These are phyloP conservation scores for Cadophora sp. DNA, from an alignment of 2,329 filamentous ascomycete species.

Conservation along the genomic window DNA sequence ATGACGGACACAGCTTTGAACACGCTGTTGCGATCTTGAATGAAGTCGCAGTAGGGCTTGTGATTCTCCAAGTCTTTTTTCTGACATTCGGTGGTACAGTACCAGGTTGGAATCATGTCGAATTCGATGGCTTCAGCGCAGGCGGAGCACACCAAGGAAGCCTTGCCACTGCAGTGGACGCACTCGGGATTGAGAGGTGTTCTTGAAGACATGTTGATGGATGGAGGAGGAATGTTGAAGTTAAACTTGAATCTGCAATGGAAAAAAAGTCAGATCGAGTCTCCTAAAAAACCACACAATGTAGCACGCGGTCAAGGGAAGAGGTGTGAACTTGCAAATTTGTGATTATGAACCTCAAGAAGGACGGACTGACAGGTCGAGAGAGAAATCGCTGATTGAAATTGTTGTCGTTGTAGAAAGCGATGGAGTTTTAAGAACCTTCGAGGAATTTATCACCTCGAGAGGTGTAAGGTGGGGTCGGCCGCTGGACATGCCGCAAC, in stretches of 20 bases:
- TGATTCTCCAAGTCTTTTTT: not conserved
- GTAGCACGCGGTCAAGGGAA: not conserved
- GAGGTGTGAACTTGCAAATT: not conserved
- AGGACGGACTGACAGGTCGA: not conserved
- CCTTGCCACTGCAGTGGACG: not conserved
- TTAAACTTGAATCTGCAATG: too few species aligned
- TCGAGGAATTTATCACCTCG: not conserved
- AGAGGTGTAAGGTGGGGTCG: not conserved
- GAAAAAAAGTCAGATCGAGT: not conserved
- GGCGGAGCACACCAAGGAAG: not conserved
- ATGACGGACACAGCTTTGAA: not conserved
- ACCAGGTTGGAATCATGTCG: not conserved
- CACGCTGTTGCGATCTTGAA: not conserved
- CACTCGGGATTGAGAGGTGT: not conserved
- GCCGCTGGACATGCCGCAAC: not conserved
- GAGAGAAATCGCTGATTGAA: too few species aligned
- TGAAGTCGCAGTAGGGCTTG: not conserved
- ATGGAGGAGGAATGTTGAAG: not conserved
- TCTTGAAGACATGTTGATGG: not conserved
- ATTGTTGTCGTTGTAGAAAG: too few species aligned
- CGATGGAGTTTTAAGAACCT: too few species aligned
- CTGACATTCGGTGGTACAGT: not conserved
- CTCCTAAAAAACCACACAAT: not conserved
- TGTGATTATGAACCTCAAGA: not conserved
- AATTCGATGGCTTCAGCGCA: not conserved